A percentile compares a stretch with the other conserved stretches of the same genome.
These are phyloP conservation scores for Ochromonadaceae sp. DNA, from an alignment of 352 stramenopile species.

Conservation along the genomic window DNA sequence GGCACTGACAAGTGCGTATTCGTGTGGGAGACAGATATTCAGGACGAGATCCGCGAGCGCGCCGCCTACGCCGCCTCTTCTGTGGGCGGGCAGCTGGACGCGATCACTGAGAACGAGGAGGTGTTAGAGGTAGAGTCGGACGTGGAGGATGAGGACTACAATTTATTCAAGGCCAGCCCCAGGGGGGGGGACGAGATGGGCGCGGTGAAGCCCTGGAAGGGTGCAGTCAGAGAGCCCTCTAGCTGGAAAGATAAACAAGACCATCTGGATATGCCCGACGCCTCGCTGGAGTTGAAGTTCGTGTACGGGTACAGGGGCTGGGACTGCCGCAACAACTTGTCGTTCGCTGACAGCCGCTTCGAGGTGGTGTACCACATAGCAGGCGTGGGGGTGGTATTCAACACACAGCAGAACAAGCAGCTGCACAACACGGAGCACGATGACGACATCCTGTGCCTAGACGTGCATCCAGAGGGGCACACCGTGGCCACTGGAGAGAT, in stretches of 20 bases:
- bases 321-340: slow-evolving; percentile 47
- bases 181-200: slow-evolving; percentile 44
- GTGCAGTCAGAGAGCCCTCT: slow-evolving; percentile 34
- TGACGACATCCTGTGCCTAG: slow-evolving; percentile 52
- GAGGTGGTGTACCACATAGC: slow-evolving; percentile 59
- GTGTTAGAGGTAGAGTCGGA: slow-evolving; percentile 19
- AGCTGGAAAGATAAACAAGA: slow-evolving; percentile 19
- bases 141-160: too few relatives aligned
- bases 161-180: slow-evolving; percentile 17
- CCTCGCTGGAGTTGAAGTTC: slow-evolving; percentile 47
- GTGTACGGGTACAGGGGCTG: slow-evolving; percentile 53
- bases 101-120: not conserved
- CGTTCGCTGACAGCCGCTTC: slow-evolving; percentile 52
- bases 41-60: slow-evolving; percentile 43
- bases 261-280: slow-evolving; percentile 19
- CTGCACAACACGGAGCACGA: slow-evolving; percentile 52
- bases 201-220: slow-evolving; percentile 45
- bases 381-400: slow-evolving; percentile 55
- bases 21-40: slow-evolving; percentile 54
- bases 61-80: too few relatives aligned
- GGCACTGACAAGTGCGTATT: slow-evolving; percentile 35
- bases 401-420: slow-evolving; percentile 52
- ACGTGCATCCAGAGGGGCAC: slow-evolving; percentile 52
- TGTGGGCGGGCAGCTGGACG: too few relatives aligned
- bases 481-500: slow-evolving; percentile 56